Percentiles rank a stretch among this genome's conserved stretches.
phyloP scores from a whole-genome alignment of 192 early-diverging fungal genomes.

The Coemansia sp. region DNA sequence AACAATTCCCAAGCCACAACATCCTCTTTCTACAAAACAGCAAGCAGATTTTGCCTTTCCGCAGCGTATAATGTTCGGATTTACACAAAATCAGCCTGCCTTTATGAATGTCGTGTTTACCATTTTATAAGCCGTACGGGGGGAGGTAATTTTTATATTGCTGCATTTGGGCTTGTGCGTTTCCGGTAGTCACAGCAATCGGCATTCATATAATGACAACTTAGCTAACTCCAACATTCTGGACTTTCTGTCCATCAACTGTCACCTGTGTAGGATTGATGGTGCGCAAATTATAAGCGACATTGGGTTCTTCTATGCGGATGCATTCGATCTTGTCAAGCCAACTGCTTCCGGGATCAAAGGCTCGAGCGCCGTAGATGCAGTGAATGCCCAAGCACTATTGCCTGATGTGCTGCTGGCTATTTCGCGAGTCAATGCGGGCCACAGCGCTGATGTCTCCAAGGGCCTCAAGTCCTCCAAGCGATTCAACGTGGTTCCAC shows the following conservation, averaged over 20 bases:
- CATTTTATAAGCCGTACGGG: too few relatives aligned
- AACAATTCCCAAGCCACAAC: neutral
- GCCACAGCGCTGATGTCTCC: conserved; percentile 9
- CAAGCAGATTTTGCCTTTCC: too few relatives aligned
- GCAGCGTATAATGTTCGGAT: too few relatives aligned
- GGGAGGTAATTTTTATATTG: too few relatives aligned
- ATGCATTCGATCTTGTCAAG: conserved; percentile 25
- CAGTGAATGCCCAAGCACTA: conserved; percentile 18
- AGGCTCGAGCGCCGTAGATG: conserved; percentile 30
- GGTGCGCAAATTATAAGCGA: conserved; percentile 37
- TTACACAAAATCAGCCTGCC: too few relatives aligned
- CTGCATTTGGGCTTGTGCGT: too few relatives aligned
- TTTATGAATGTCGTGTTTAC: too few relatives aligned
- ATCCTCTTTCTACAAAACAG: too few relatives aligned
- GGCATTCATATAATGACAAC: too few relatives aligned
- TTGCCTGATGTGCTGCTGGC: conserved; percentile 22
- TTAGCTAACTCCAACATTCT: neutral
- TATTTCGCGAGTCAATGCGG: conserved; percentile 38
- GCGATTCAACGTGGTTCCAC: conserved; percentile 33
- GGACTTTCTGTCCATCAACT: conserved; percentile 10
- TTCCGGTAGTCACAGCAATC: too few relatives aligned
- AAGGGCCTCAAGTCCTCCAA: conserved; percentile 11
- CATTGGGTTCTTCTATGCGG: conserved; percentile 45
- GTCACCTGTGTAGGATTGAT: conserved; percentile 27
- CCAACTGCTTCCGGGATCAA: conserved; percentile 37